Conservation (phyloP, 1,139 yeast species). For the Candida sanyaensis region DNA sequence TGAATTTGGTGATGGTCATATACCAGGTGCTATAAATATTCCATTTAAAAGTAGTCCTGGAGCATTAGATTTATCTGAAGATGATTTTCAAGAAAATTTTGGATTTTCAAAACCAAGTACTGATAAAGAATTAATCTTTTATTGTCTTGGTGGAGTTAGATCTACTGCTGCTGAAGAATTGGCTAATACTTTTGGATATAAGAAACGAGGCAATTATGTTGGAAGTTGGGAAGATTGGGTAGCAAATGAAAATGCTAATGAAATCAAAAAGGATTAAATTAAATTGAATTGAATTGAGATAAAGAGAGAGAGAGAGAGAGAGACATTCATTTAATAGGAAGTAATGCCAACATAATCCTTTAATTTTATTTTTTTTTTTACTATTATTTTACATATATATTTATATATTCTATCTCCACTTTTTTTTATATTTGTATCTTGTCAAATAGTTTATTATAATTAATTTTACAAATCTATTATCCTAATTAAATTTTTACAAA, state of each 20-base stretch:
- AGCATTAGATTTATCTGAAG: constrained; percentile 78
- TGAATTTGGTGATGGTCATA: constrained; percentile 69
- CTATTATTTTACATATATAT: too few relatives aligned
- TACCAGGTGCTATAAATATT: constrained; percentile 83
- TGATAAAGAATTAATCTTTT: constrained; percentile 78
- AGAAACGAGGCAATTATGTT: constrained; percentile 70
- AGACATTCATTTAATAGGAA: too few relatives aligned
- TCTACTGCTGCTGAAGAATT: constrained; percentile 89
- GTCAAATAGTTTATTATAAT: constrained; percentile 8
- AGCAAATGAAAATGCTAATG: constrained; percentile 37
- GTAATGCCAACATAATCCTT: too few relatives aligned
- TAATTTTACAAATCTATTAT: background rate
- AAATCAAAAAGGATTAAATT: constrained; percentile 4
- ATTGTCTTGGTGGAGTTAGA: constrained; percentile 92
- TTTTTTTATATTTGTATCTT: constrained; percentile 5
- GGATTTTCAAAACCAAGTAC: constrained; percentile 80
- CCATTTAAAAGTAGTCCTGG: constrained; percentile 94
- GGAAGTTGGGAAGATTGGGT: constrained; percentile 93
- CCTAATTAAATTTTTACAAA: too few relatives aligned
- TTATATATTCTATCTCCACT: too few relatives aligned
- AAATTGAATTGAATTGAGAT: background rate
- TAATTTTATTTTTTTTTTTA: too few relatives aligned
- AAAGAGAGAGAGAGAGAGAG: background rate
- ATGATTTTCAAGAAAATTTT: constrained; percentile 78
- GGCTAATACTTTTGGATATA: constrained; percentile 88